Percentiles rank a stretch among this genome's conserved stretches.
These are phyloP conservation scores for Fusarium verticillioides DNA, from an alignment of 2,329 filamentous ascomycete genomes.

Conservation along the genomic window DNA sequence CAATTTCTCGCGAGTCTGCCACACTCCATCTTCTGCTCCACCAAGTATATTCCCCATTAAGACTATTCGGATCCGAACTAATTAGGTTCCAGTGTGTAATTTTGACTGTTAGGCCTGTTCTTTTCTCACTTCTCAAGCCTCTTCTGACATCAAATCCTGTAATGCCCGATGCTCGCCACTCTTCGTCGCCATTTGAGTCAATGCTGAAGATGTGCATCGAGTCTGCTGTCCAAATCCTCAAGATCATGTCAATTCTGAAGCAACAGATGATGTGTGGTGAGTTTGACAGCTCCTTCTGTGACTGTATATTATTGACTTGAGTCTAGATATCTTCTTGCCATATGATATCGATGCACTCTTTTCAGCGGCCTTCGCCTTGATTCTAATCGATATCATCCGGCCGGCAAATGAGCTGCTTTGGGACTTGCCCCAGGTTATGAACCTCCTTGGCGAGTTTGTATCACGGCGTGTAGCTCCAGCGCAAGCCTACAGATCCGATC, in stretches of 20 bases:
- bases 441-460: constrained; percentile 27
- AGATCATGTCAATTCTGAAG: constrained; percentile 32
- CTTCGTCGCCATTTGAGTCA: constrained; percentile 30
- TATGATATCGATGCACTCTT: constrained; percentile 37
- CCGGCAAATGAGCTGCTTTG: constrained; percentile 34
- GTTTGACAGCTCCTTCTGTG: not conserved
- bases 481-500: constrained; percentile 30
- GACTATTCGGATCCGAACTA: not conserved
- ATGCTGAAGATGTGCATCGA: constrained; percentile 38
- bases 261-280: constrained; percentile 36
- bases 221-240: constrained; percentile 29
- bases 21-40: constrained; percentile 32
- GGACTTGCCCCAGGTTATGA: constrained; percentile 37
- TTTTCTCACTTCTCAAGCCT: constrained; percentile 36
- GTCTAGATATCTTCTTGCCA: constrained; percentile 32
- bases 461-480: constrained; percentile 32
- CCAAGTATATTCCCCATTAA: constrained; percentile 8
- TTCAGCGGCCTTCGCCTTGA: constrained; percentile 33
- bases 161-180: constrained; percentile 1
- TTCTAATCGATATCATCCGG: constrained; percentile 33
- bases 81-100: constrained; percentile 24
- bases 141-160: not conserved
- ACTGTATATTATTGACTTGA: not conserved
- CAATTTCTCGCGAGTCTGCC: constrained; percentile 33
- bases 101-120: constrained; percentile 31